A percentile compares a stretch with the other conserved stretches of the same genome.
These are phyloP conservation scores for Thuja plicata DNA, from an alignment of 83 land plant species.

Conservation along the genomic window DNA sequence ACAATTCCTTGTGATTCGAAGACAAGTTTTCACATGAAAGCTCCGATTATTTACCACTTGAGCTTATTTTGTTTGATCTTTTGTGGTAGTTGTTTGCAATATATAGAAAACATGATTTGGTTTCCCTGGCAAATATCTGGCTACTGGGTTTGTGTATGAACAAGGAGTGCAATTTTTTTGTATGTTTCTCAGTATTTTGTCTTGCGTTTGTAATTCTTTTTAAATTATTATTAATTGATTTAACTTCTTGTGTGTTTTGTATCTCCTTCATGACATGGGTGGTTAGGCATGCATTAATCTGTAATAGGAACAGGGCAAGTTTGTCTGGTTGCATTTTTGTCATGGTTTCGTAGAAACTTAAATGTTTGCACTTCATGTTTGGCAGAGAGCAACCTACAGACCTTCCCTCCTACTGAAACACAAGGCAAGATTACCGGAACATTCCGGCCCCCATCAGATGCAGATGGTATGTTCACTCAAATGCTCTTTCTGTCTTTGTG, in stretches of 20 bases:
- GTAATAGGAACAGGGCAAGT: background rate
- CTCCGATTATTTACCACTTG: no score
- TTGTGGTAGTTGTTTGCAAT: no score
- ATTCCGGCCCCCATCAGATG: conserved; percentile 84
- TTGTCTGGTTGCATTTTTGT: background rate
- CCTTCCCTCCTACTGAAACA: conserved; percentile 78
- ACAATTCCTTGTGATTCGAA: no score
- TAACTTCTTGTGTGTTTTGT: background rate
- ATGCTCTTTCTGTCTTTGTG: background rate
- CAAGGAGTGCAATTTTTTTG: no score
- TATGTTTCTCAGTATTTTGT: background rate
- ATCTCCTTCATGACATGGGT: background rate
- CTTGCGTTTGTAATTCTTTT: background rate
- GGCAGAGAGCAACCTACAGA: conserved; percentile 83
- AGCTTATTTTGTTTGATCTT: no score
- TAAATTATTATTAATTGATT: no score
- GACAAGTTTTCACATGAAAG: no score
- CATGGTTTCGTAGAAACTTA: background rate
- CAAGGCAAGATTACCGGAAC: conserved; percentile 81
- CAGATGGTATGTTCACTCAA: conserved; percentile 67
- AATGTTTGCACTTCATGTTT: background rate
- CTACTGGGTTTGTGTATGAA: background rate
- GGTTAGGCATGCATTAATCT: background rate
- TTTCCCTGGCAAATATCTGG: background rate
- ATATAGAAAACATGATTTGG: background rate